phyloP scores from a whole-genome alignment of 495 filamentous ascomycete genomes.

The Coniosporium apollinis region DNA sequence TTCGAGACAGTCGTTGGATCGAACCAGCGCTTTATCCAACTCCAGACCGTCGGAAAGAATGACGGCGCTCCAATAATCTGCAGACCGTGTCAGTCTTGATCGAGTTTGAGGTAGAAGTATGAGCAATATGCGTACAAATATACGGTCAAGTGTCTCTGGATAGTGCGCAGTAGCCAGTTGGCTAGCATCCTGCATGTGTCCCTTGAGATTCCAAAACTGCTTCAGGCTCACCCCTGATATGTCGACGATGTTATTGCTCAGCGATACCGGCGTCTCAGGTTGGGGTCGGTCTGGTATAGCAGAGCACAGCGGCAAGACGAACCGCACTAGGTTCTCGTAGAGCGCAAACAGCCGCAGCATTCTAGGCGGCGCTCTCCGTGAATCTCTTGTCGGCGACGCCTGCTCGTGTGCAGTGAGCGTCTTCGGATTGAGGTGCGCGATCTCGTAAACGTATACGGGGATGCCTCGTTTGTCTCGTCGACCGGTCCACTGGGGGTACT shows the following conservation, averaged over 20 bases:
- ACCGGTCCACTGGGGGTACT: constrained; percentile 92
- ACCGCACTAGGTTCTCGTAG: constrained; percentile 79
- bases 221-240: constrained; percentile 67
- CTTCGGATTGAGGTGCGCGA: constrained; percentile 65
- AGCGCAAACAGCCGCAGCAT: constrained; percentile 69
- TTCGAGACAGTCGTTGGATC: constrained; percentile 86
- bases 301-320: constrained; percentile 69
- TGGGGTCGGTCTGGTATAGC: constrained; percentile 49
- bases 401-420: constrained; percentile 60
- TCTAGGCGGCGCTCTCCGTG: constrained; percentile 32
- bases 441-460: constrained; percentile 77
- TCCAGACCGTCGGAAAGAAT: constrained; percentile 90
- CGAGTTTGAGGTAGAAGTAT: neutral
- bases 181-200: constrained; percentile 80
- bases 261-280: constrained; percentile 61
- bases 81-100: constrained; percentile 2
- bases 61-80: constrained; percentile 74
- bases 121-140: constrained; percentile 42
- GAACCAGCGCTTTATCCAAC: constrained; percentile 93
- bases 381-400: constrained; percentile 31
- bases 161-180: constrained; percentile 80
- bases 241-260: constrained; percentile 80
- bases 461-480: constrained; percentile 75
- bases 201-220: constrained; percentile 86
- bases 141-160: constrained; percentile 75